Evolutionary conservation across 2,329 filamentous ascomycete species (phyloP).

Genomic region (Fusarium algeriense): DNA sequence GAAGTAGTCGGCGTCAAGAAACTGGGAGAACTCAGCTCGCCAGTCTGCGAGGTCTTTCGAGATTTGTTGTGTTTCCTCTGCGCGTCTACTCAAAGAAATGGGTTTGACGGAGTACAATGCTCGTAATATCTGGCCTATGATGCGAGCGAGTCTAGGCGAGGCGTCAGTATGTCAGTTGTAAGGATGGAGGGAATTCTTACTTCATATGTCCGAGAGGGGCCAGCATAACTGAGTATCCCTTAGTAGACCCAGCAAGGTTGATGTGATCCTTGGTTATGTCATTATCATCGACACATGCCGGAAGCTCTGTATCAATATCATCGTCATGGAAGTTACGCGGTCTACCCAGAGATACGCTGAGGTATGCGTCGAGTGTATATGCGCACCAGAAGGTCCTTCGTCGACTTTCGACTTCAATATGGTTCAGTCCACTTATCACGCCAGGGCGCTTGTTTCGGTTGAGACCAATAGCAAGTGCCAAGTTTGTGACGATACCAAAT

Average conservation of each 20-base stretch:
- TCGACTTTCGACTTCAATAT: constrained; percentile 41
- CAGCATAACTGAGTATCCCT: constrained; percentile 48
- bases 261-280: constrained; percentile 39
- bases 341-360: constrained; percentile 42
- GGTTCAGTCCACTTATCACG: constrained; percentile 23
- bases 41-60: constrained; percentile 52
- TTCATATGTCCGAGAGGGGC: constrained; percentile 54
- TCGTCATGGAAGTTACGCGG: constrained; percentile 45
- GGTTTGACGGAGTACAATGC: constrained; percentile 54
- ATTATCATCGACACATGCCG: constrained; percentile 40
- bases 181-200: constrained; percentile 22
- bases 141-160: constrained; percentile 49
- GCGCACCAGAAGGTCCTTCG: constrained; percentile 46
- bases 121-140: constrained; percentile 53
- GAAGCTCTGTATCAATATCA: constrained; percentile 44
- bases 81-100: constrained; percentile 44
- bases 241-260: not conserved
- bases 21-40: constrained; percentile 51
- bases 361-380: constrained; percentile 43
- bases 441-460: constrained; percentile 37
- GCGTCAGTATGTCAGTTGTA: not conserved
- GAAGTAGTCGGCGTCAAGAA: constrained; percentile 55
- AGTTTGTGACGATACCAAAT: constrained; percentile 58
- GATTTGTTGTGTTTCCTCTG: constrained; percentile 46
- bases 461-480: constrained; percentile 54